phyloP scores from a whole-genome alignment of 140 eudicot species.

The Erigeron philadelphicus region DNA sequence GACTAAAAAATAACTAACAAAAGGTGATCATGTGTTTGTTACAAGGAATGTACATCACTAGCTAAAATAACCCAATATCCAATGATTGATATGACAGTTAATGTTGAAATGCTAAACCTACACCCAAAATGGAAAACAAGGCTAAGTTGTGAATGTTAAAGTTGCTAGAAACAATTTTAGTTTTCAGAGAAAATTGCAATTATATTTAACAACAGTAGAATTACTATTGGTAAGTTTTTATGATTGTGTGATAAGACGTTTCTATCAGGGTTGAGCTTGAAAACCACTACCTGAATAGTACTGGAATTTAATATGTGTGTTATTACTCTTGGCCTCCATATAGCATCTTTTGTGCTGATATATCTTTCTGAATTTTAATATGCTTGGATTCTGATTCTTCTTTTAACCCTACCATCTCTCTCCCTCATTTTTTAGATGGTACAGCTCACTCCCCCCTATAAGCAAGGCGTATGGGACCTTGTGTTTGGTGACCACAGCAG shows the following conservation, averaged over 20 bases:
- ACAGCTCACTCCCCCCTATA: slow-evolving; percentile 24
- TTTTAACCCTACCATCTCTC: background rate
- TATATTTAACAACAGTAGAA: background rate
- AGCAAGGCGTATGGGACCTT: slow-evolving; percentile 25
- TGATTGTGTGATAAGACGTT: background rate
- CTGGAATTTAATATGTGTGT: background rate
- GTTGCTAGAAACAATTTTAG: slow-evolving; percentile 1
- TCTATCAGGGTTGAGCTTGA: background rate
- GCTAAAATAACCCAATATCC: background rate
- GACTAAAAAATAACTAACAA: no score
- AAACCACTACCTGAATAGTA: no score
- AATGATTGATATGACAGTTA: background rate
- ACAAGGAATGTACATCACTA: no score
- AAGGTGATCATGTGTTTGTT: no score
- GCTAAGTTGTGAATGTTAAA: background rate
- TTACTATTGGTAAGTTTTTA: background rate
- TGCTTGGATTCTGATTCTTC: background rate
- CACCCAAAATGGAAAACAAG: background rate
- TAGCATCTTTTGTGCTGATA: background rate
- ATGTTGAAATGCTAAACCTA: background rate
- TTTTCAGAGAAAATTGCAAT: background rate
- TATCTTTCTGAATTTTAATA: background rate
- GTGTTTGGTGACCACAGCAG: slow-evolving; percentile 24
- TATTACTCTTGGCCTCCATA: background rate
- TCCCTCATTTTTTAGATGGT: slow-evolving; percentile 15